A percentile compares a stretch with the other conserved stretches of the same genome.
Conservation (phyloP, 805 yeast species). For the Candida maltosa region DNA sequence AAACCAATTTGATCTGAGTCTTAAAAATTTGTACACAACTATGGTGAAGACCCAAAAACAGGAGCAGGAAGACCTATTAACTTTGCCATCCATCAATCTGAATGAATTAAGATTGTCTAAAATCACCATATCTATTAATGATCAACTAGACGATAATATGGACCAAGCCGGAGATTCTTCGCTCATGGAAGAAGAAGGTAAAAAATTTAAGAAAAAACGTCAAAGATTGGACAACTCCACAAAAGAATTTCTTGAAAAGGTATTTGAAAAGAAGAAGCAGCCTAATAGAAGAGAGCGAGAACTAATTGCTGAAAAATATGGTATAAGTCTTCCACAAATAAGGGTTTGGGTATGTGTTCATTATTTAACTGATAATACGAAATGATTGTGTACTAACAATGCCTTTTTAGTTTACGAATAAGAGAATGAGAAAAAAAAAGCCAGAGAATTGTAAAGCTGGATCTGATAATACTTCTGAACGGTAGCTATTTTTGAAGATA, state of each 20-base stretch:
- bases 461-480: too few relatives aligned
- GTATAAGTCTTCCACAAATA: constrained; percentile 23
- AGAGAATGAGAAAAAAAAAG: constrained; percentile 15
- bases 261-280: constrained; percentile 8
- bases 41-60: not conserved
- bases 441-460: too few relatives aligned
- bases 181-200: not conserved
- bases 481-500: too few relatives aligned
- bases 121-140: constrained; percentile 1
- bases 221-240: constrained; percentile 1
- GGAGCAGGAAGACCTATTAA: not conserved
- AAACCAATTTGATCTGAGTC: too few relatives aligned
- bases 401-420: constrained; percentile 23
- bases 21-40: constrained; percentile 2
- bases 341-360: constrained; percentile 29
- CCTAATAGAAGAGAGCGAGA: constrained; percentile 26
- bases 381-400: not conserved
- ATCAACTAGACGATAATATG: not conserved
- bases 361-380: not conserved
- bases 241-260: constrained; percentile 2
- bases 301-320: constrained; percentile 23
- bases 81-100: not conserved
- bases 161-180: not conserved
- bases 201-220: not conserved
- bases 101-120: constrained; percentile 1